Percentiles rank a stretch among this genome's conserved stretches.
Conservation (phyloP, 768 basidiomycete species). For the Suillus tomentosus region DNA sequence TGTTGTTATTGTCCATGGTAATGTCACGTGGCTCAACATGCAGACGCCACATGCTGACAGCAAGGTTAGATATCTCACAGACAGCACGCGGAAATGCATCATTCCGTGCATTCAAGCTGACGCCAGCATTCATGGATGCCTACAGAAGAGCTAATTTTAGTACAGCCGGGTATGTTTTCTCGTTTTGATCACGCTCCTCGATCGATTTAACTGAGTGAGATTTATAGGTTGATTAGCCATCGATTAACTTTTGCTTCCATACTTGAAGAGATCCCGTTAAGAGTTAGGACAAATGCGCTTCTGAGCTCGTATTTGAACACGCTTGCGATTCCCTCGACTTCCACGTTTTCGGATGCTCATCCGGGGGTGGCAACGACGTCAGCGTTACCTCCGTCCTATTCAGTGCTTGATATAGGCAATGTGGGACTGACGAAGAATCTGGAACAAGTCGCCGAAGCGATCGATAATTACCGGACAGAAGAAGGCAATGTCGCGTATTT, state of each 20-base stretch:
- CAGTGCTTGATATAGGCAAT: constrained; percentile 69
- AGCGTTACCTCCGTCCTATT: constrained; percentile 61
- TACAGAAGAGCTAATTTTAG: constrained; percentile 85
- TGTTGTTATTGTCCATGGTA: constrained; percentile 82
- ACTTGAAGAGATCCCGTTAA: constrained; percentile 83
- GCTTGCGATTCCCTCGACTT: constrained; percentile 49
- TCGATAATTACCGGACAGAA: constrained; percentile 87
- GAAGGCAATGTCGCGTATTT: constrained; percentile 92
- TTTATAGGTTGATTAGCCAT: constrained; percentile 70
- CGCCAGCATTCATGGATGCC: constrained; percentile 76
- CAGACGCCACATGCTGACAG: constrained; percentile 12
- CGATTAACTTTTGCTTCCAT: constrained; percentile 84
- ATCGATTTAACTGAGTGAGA: constrained; percentile 15
- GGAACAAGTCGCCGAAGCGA: constrained; percentile 81
- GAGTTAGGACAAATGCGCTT: constrained; percentile 80
- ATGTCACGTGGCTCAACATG: constrained; percentile 10
- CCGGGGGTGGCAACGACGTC: constrained; percentile 41
- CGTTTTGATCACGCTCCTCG: constrained; percentile 4
- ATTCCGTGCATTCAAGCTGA: constrained; percentile 88
- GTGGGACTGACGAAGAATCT: constrained; percentile 72
- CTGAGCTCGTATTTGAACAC: constrained; percentile 76
- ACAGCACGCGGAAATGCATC: constrained; percentile 82
- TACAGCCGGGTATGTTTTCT: constrained; percentile 65
- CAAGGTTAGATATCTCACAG: constrained; percentile 67
- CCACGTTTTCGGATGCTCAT: constrained; percentile 40